Evolutionary conservation across 352 stramenopile genomes (phyloP).

Genomic region (Globisporangium irregulare): DNA sequence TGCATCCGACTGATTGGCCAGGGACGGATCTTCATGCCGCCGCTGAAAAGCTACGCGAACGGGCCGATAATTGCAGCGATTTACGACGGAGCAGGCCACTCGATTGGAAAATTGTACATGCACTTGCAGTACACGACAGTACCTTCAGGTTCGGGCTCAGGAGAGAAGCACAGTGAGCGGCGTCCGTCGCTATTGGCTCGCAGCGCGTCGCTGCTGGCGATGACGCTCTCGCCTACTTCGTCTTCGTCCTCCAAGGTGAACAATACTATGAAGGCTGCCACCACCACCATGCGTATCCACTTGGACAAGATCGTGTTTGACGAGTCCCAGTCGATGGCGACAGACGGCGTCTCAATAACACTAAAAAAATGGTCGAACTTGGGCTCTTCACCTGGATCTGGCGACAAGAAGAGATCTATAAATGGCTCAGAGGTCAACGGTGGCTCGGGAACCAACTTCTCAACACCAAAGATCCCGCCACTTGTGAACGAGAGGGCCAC

Average conservation of each 20-base stretch:
- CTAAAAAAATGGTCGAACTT: constrained; percentile 30
- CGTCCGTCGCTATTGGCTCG: constrained; percentile 15
- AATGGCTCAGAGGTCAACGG: not conserved
- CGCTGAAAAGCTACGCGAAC: constrained; percentile 15
- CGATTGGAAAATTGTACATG: constrained; percentile 24
- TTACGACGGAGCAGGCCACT: constrained; percentile 16
- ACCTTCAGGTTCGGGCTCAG: not conserved
- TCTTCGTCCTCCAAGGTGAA: not conserved
- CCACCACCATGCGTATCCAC: constrained; percentile 19
- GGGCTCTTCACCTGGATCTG: not conserved
- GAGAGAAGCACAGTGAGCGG: not conserved
- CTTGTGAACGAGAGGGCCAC: not conserved
- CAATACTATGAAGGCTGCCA: not conserved
- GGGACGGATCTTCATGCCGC: constrained; percentile 28
- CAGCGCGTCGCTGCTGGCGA: constrained; percentile 1
- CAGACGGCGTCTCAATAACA: constrained; percentile 30
- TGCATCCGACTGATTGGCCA: constrained; percentile 33
- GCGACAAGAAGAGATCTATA: not conserved
- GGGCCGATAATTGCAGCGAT: constrained; percentile 17
- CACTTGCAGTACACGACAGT: constrained; percentile 19
- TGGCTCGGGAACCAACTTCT: constrained; percentile 12
- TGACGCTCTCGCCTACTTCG: not conserved
- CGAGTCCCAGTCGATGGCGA: constrained; percentile 1
- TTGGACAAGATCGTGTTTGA: constrained; percentile 27
- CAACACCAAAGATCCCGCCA: constrained; percentile 22